phyloP scores from a whole-genome alignment of 2,329 filamentous ascomycete species.

The Phoma sp. region DNA sequence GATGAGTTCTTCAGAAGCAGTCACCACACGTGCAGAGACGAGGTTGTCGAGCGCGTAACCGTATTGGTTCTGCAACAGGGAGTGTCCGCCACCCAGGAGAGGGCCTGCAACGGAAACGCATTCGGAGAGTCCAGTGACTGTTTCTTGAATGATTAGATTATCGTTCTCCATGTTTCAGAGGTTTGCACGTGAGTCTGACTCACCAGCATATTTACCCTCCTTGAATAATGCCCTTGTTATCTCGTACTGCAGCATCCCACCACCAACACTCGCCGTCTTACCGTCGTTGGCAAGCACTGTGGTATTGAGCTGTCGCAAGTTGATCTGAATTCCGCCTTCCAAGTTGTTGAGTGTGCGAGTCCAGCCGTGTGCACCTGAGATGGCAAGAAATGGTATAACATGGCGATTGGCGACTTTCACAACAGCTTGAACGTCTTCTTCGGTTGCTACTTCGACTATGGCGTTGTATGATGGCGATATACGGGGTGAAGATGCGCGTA shows the following conservation, averaged over 20 bases:
- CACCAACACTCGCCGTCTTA: constrained; percentile 23
- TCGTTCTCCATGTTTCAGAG: constrained; percentile 12
- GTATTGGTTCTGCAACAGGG: constrained; percentile 60
- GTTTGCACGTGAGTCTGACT: too few species aligned
- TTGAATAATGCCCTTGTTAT: too few species aligned
- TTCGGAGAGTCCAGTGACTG: constrained; percentile 27
- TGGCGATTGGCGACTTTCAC: constrained; percentile 21
- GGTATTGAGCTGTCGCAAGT: neutral
- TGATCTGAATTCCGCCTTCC: constrained; percentile 16
- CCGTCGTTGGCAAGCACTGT: neutral
- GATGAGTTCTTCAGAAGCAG: constrained; percentile 45
- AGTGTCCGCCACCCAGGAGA: constrained; percentile 64
- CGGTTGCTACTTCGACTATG: too few species aligned
- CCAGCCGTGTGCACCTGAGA: constrained; percentile 46
- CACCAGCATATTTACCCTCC: too few species aligned
- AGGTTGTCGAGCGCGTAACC: constrained; percentile 36
- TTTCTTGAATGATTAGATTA: constrained; percentile 32
- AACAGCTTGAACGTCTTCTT: too few species aligned
- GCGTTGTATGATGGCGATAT: too few species aligned
- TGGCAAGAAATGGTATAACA: constrained; percentile 45
- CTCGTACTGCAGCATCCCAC: constrained; percentile 20
- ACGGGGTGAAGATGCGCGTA: too few species aligned
- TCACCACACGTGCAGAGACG: constrained; percentile 43
- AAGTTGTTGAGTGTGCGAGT: constrained; percentile 30
- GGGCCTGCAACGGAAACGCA: constrained; percentile 61